Evolutionary conservation across 805 yeast genomes (phyloP).

Genomic region (Maudiozyma pseudohumilis): DNA sequence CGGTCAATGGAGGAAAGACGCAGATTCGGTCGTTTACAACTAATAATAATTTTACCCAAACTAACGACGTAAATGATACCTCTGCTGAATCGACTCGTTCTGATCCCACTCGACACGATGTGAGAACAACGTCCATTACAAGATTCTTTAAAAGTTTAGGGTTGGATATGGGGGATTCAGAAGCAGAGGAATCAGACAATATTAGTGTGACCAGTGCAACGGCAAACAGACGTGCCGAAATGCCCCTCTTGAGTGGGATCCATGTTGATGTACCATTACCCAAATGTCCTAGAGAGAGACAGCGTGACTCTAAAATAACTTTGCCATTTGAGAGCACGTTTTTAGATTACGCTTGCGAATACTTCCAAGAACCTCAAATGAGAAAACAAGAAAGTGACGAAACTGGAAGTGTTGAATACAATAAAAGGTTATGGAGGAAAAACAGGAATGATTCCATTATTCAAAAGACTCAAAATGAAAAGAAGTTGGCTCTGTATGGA

Average conservation of each 20-base stretch:
- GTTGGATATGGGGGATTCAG: conserved; percentile 11
- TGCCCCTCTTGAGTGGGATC: conserved; percentile 20
- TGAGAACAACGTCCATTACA: conserved; percentile 17
- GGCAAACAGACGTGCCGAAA: conserved; percentile 15
- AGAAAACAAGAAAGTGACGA: conserved; percentile 76
- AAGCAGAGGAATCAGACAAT: conserved; percentile 6
- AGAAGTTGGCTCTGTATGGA: conserved; percentile 70
- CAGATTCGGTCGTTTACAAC: conserved; percentile 10
- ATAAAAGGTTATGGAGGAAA: conserved; percentile 77
- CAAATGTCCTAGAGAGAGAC: conserved; percentile 43
- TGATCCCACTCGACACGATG: neutral
- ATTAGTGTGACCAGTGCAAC: conserved; percentile 18
- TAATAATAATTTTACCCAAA: conserved; percentile 2
- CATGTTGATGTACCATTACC: conserved; percentile 44
- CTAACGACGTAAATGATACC: neutral
- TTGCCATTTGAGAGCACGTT: conserved; percentile 54
- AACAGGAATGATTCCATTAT: conserved; percentile 81
- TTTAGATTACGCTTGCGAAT: conserved; percentile 70
- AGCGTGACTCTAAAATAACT: conserved; percentile 20
- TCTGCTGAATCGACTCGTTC: neutral
- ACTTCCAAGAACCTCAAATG: conserved; percentile 95
- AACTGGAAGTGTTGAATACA: conserved; percentile 82
- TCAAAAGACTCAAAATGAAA: conserved; percentile 83
- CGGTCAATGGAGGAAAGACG: neutral
- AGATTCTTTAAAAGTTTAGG: conserved; percentile 23